Evolutionary conservation across 2,329 filamentous ascomycete genomes (phyloP).

Genomic region (Fusarium staphyleae): DNA sequence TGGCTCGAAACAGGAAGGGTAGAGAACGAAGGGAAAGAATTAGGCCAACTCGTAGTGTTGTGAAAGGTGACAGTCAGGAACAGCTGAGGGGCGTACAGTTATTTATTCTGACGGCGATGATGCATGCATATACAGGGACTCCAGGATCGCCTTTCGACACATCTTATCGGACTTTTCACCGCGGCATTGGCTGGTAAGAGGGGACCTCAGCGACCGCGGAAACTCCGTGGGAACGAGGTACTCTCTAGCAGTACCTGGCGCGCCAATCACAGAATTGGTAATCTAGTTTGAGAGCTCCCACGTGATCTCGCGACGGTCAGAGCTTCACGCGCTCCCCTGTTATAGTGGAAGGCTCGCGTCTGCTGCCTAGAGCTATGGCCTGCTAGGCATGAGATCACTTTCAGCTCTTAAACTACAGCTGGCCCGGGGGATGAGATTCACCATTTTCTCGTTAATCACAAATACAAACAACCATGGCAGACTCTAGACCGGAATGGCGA

Average conservation of each 20-base stretch:
- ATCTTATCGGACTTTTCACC: slow-evolving; percentile 34
- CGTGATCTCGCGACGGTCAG: slow-evolving; percentile 43
- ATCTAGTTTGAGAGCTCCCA: slow-evolving; percentile 31
- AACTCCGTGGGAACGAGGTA: slow-evolving; percentile 11
- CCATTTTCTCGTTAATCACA: slow-evolving; percentile 16
- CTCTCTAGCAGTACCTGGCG: background rate
- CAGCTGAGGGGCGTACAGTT: slow-evolving; percentile 32
- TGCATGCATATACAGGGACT: slow-evolving; percentile 36
- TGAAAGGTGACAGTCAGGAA: slow-evolving; percentile 26
- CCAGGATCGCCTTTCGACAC: slow-evolving; percentile 34
- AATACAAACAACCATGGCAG: slow-evolving; percentile 42
- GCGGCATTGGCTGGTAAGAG: slow-evolving; percentile 10
- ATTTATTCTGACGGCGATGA: slow-evolving; percentile 37
- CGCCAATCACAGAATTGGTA: slow-evolving; percentile 41
- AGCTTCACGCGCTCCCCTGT: slow-evolving; percentile 31
- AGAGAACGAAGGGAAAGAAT: background rate
- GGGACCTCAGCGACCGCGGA: background rate
- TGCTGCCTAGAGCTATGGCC: slow-evolving; percentile 45
- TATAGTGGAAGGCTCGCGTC: slow-evolving; percentile 38
- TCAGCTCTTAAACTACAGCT: slow-evolving; percentile 36
- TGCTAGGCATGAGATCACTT: slow-evolving; percentile 32
- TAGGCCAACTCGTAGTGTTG: slow-evolving; percentile 27
- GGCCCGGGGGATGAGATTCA: slow-evolving; percentile 26
- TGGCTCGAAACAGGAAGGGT: background rate
- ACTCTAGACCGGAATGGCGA: slow-evolving; percentile 52